Base-by-base conservation (phyloP, 192 early-diverging fungal species). In the Allomyces javanicus region DNA sequence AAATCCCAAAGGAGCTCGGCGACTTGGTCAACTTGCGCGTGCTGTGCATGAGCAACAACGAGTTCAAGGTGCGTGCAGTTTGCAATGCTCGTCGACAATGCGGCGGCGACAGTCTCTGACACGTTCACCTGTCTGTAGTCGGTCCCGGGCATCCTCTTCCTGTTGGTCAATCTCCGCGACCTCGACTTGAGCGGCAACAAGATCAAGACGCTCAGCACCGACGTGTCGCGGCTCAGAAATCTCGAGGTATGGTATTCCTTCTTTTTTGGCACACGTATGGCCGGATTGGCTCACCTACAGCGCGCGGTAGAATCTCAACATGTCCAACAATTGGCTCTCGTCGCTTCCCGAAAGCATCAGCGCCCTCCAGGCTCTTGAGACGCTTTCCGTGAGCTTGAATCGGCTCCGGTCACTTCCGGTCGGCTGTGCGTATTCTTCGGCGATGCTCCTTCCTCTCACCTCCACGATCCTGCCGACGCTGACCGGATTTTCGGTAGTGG, bases 1-100 rank as follows among this genome's bases (percentile, higher is more conserved):
- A 65, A 14, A 65, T 65, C 10, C 65, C 65, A 25, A 44, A 25
- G 26, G 65, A 45, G 22, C 27, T 65, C 22, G 65, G 65, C 26
- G 44, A 24, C 26, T 23, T 65, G 10, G 43, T 43, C 65, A 33
- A 26, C 25, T 22, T 65, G 3, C n/a, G 24, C 40, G 21, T n/a
- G 26, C 44, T 65, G 19, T n/a, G 44, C 23, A 14, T 65, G 10
- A 12, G 21, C 17, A 43, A 10, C 65, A 65, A 65, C 44, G 25
- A 65, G 23, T 43, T 65, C 33, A 33, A 65, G 22, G 65, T 40
- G 33, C 5, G 33, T 9, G 33, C 33, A 40, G 0, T 9, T 40
- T 40, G 7, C 33, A 3, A 40, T 3, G 0, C 33, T 40, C 33
- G 7, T 7, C 5, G 26, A 26, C 26, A 26, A 26, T 26, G 26